These are phyloP conservation scores for Corynespora cassiicola DNA, from an alignment of 2,329 filamentous ascomycete genomes.

Conservation along the genomic window DNA sequence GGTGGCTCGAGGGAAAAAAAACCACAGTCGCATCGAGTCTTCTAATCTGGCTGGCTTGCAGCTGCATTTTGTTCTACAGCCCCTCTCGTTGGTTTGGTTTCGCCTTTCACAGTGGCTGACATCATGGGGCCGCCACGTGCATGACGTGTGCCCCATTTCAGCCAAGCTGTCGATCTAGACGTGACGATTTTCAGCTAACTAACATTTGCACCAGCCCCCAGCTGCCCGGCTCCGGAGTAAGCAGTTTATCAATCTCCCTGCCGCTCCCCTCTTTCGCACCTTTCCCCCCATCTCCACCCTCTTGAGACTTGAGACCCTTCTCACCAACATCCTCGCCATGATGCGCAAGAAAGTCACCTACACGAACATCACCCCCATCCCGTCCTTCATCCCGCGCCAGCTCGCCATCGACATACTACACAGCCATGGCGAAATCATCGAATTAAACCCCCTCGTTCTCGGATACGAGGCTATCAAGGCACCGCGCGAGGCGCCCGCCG, in stretches of 20 bases:
- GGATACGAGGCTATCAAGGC: conserved; percentile 68
- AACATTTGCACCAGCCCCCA: background rate
- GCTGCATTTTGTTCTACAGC: background rate
- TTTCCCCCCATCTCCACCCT: too few species aligned
- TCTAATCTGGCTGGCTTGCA: background rate
- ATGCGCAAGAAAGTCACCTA: conserved; percentile 67
- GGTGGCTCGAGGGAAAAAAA: conserved; percentile 1
- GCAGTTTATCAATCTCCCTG: conserved; percentile 6
- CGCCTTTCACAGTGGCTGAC: conserved; percentile 15
- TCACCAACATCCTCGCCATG: conserved; percentile 23
- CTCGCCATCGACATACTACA: conserved; percentile 76
- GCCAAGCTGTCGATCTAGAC: conserved; percentile 17
- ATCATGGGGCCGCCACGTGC: conserved; percentile 29
- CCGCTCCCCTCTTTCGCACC: conserved; percentile 1
- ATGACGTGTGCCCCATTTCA: conserved; percentile 27
- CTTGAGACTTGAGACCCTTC: background rate
- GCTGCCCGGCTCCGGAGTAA: conserved; percentile 10
- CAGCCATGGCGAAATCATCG: conserved; percentile 73
- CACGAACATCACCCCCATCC: conserved; percentile 74
- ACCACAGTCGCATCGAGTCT: too few species aligned
- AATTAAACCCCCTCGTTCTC: conserved; percentile 72
- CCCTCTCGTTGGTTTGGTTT: conserved; percentile 11
- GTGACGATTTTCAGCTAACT: conserved; percentile 10
- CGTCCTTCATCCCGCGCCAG: conserved; percentile 72
- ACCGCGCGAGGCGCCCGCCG: conserved; percentile 70